Evolutionary conservation across 345 rosid genomes (phyloP).

Genomic region (Diplotaxis tenuifolia): DNA sequence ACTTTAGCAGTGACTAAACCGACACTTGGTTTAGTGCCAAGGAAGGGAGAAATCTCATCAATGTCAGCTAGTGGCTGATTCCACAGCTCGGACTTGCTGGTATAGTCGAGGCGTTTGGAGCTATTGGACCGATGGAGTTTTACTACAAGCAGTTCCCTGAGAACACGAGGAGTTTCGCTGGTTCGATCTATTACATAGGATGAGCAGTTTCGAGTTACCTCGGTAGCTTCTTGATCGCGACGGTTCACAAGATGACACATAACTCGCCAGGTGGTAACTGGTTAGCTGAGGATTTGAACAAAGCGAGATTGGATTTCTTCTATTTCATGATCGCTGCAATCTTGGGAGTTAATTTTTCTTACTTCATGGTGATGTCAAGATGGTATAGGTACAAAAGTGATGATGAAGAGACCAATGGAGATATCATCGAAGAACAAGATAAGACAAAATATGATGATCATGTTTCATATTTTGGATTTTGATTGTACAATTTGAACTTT

Average conservation of each 20-base stretch:
- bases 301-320: constrained; percentile 48
- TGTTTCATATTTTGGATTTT: not conserved
- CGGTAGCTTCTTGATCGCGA: constrained; percentile 37
- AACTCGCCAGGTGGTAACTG: constrained; percentile 32
- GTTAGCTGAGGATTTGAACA: constrained; percentile 44
- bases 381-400: constrained; percentile 46
- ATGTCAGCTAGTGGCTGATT: constrained; percentile 54
- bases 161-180: constrained; percentile 53
- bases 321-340: constrained; percentile 43
- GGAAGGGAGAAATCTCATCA: constrained; percentile 51
- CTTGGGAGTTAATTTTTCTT: constrained; percentile 33
- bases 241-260: constrained; percentile 33
- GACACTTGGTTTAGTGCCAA: constrained; percentile 42
- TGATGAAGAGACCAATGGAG: constrained; percentile 14
- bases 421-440: constrained; percentile 25
- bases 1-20: constrained; percentile 45
- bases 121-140: constrained; percentile 46
- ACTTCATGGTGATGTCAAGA: constrained; percentile 36
- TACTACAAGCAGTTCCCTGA: constrained; percentile 60
- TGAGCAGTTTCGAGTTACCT: constrained; percentile 40
- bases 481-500: not conserved
- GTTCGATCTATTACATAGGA: constrained; percentile 33
- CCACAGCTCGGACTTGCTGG: constrained; percentile 50
- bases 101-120: constrained; percentile 46
- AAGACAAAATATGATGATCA: constrained; percentile 28